phyloP scores from a whole-genome alignment of 495 filamentous ascomycete genomes.

The Aspergillus haitiensis region DNA sequence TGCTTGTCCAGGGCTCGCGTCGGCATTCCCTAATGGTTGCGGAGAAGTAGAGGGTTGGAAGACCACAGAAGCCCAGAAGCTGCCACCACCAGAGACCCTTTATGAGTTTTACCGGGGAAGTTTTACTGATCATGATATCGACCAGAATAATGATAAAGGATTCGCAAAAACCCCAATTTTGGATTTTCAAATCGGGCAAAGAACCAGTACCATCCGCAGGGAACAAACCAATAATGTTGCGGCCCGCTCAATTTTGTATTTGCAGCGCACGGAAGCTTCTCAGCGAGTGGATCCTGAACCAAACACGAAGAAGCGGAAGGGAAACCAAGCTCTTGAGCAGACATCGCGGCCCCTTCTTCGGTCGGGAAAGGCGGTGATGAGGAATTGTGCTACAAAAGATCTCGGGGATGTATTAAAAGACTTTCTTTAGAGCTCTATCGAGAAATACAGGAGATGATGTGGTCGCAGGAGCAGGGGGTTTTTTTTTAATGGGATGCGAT shows the following conservation, averaged over 20 bases:
- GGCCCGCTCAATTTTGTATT: constrained; percentile 12
- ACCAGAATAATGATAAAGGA: neutral
- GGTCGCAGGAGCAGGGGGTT: neutral
- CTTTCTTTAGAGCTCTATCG: constrained; percentile 20
- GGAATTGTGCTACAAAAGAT: constrained; percentile 22
- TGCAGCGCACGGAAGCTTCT: constrained; percentile 16
- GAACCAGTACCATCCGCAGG: neutral
- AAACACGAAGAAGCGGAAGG: constrained; percentile 18
- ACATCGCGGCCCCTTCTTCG: neutral
- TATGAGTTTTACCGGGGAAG: constrained; percentile 23
- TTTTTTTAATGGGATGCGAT: neutral
- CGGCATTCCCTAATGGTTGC: neutral
- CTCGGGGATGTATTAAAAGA: constrained; percentile 26
- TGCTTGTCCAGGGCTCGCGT: constrained; percentile 24
- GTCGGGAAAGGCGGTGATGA: constrained; percentile 29
- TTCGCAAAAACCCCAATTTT: constrained; percentile 22
- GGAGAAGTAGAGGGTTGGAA: constrained; percentile 13
- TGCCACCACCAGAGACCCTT: constrained; percentile 16
- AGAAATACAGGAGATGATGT: neutral
- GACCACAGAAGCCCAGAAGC: neutral
- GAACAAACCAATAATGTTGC: neutral
- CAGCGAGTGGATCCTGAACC: constrained; percentile 13
- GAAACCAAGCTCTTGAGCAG: neutral
- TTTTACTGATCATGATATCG: neutral
- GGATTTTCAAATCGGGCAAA: constrained; percentile 28